Evolutionary conservation across 495 filamentous ascomycete genomes (phyloP).

Genomic region (Elaphomyces granulatus): DNA sequence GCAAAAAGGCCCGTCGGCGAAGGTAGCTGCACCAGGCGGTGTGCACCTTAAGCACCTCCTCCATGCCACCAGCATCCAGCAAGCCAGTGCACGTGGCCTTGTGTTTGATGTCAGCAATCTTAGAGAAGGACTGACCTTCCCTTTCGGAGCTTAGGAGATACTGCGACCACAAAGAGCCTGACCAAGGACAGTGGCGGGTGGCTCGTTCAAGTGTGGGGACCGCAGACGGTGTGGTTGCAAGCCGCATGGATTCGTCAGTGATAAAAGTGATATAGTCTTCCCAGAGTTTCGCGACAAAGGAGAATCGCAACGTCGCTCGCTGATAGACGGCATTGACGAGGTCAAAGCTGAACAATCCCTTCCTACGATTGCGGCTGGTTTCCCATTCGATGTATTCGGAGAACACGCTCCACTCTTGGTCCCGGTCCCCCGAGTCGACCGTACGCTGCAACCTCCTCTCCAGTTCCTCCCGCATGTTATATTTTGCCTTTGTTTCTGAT

Average conservation of each 20-base stretch:
- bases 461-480: slow-evolving; percentile 50
- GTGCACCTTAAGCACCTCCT: slow-evolving; percentile 76
- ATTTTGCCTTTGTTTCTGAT: slow-evolving; percentile 54
- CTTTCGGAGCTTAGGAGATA: slow-evolving; percentile 72
- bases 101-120: slow-evolving; percentile 81
- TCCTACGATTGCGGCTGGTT: slow-evolving; percentile 40
- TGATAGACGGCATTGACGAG: slow-evolving; percentile 65
- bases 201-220: slow-evolving; percentile 54
- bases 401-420: slow-evolving; percentile 43
- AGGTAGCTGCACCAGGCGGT: slow-evolving; percentile 88
- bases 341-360: slow-evolving; percentile 40
- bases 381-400: slow-evolving; percentile 79
- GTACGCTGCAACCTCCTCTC: slow-evolving; percentile 55
- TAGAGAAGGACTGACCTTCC: slow-evolving; percentile 54
- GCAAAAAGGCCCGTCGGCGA: slow-evolving; percentile 64
- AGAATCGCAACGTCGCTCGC: slow-evolving; percentile 53
- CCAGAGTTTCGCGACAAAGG: slow-evolving; percentile 59
- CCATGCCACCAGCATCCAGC: slow-evolving; percentile 60
- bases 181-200: slow-evolving; percentile 83
- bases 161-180: slow-evolving; percentile 77
- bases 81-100: slow-evolving; percentile 71
- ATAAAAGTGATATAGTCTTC: slow-evolving; percentile 68
- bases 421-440: slow-evolving; percentile 39
- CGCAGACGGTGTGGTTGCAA: slow-evolving; percentile 22
- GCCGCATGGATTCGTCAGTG: slow-evolving; percentile 30